Evolutionary conservation across 106 monocot species (phyloP).

Genomic region (Acanthochlamys bracteata): DNA sequence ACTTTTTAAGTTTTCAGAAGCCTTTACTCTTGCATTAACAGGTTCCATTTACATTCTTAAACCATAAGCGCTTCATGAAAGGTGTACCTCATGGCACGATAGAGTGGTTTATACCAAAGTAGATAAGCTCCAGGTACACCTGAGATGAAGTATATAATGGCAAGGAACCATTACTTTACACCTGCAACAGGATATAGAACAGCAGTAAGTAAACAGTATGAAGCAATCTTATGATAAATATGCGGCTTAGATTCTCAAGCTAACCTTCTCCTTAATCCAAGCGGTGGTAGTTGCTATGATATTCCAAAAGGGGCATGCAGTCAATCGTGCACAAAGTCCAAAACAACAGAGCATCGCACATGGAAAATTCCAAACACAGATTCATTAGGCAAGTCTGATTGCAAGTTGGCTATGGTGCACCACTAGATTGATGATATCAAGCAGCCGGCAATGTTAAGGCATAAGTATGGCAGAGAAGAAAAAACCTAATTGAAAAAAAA

Average conservation of each 20-base stretch:
- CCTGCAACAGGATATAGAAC: slow-evolving; percentile 15
- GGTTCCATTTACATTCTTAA: neutral
- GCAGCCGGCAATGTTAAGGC: neutral
- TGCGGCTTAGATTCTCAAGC: neutral
- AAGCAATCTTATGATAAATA: neutral
- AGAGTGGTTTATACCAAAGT: slow-evolving; percentile 70
- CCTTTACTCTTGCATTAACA: too few relatives aligned
- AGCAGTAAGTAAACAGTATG: neutral
- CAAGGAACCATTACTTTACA: slow-evolving; percentile 62
- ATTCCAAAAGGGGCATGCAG: slow-evolving; percentile 53
- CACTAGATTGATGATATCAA: neutral
- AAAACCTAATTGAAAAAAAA: neutral
- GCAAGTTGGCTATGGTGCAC: neutral
- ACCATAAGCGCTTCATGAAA: neutral
- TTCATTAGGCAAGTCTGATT: neutral
- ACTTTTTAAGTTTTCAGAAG: neutral
- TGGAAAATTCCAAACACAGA: neutral
- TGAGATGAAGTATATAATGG: slow-evolving; percentile 63
- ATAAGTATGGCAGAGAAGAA: neutral
- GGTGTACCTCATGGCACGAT: slow-evolving; percentile 58
- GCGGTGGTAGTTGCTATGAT: slow-evolving; percentile 60
- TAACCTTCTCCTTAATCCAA: slow-evolving; percentile 66
- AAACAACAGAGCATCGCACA: neutral
- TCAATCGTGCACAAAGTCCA: slow-evolving; percentile 31
- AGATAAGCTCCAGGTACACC: slow-evolving; percentile 64